Percentiles rank a stretch among this genome's conserved stretches.
Conservation (phyloP, 2,329 filamentous ascomycete species). For the Penicillium sp. region DNA sequence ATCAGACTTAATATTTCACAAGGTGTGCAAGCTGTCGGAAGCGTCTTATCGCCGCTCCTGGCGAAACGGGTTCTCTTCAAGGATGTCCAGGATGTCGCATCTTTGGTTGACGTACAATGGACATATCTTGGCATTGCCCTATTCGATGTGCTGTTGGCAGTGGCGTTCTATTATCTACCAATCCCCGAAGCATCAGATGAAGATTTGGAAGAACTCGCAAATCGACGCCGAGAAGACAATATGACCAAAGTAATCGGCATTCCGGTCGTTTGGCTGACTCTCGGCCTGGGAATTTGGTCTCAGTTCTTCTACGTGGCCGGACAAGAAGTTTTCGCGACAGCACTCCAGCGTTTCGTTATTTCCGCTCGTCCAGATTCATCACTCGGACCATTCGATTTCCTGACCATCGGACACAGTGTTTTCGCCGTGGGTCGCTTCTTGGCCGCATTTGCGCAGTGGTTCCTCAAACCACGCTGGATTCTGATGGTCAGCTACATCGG, state of each 20-base stretch:
- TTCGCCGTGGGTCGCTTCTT: slow-evolving; percentile 61
- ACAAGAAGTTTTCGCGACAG: slow-evolving; percentile 57
- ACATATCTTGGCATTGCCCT: slow-evolving; percentile 64
- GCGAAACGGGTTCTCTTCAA: slow-evolving; percentile 60
- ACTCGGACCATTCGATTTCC: slow-evolving; percentile 44
- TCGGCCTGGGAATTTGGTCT: slow-evolving; percentile 55
- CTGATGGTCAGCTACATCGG: slow-evolving; percentile 55
- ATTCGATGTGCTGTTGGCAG: slow-evolving; percentile 59
- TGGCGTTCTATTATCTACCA: slow-evolving; percentile 62
- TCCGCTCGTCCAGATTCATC: slow-evolving; percentile 38
- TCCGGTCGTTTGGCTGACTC: slow-evolving; percentile 57
- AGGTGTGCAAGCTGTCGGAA: slow-evolving; percentile 61
- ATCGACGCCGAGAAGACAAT: slow-evolving; percentile 53
- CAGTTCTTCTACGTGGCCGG: slow-evolving; percentile 63
- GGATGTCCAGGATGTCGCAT: slow-evolving; percentile 48
- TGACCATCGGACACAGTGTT: slow-evolving; percentile 57
- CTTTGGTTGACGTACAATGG: slow-evolving; percentile 63
- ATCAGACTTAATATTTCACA: slow-evolving; percentile 61
- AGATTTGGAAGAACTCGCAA: slow-evolving; percentile 57
- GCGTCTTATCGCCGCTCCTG: slow-evolving; percentile 59
- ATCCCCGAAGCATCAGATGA: slow-evolving; percentile 62
- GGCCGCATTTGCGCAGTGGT: slow-evolving; percentile 53
- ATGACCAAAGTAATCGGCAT: slow-evolving; percentile 46
- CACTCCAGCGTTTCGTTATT: slow-evolving; percentile 48
- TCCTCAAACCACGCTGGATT: slow-evolving; percentile 60